These are phyloP conservation scores for peach (Prunus persica) DNA, from an alignment of 306 rosid species.

Conservation along the genomic window Prunus_persica_NCBIv2 NC_034014.1:6791001-6791500, in stretches of 20 bases:
- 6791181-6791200: neutral
- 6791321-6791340: neutral
- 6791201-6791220: neutral
- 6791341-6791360: neutral
- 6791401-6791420: neutral
- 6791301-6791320: neutral
- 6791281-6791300: neutral
- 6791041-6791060: neutral
- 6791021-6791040: conserved; percentile 6
- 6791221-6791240: neutral
- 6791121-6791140: neutral
- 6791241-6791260: neutral
- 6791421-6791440: neutral
- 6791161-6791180: neutral
- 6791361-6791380: neutral
- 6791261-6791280: neutral
- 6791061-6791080: neutral
- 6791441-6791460: neutral
- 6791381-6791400: neutral
- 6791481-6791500: neutral
- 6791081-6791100: neutral
- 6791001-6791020: conserved; percentile 95
- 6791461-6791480: neutral
- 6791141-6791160: neutral
- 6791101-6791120: neutral